Evolutionary conservation across 768 basidiomycete species (phyloP).

Genomic region (Trametes punicea): DNA sequence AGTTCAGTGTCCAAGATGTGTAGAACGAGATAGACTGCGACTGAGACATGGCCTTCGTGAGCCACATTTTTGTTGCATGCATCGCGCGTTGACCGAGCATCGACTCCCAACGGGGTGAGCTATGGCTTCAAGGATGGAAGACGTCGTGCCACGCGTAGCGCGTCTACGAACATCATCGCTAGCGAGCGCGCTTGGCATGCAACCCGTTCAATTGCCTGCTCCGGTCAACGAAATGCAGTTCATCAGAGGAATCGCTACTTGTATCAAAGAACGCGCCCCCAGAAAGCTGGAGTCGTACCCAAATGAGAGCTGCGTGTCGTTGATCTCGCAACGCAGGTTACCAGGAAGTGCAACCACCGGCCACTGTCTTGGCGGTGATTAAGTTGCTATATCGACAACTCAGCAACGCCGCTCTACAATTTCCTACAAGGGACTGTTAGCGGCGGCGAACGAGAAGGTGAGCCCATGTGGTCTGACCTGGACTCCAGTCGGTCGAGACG

Average conservation of each 20-base stretch:
- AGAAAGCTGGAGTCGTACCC: too few species aligned
- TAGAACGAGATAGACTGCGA: neutral
- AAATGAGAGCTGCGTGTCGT: too few species aligned
- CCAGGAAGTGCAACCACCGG: too few species aligned
- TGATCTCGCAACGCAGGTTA: too few species aligned
- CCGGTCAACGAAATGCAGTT: too few species aligned
- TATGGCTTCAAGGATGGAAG: neutral
- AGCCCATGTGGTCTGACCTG: neutral
- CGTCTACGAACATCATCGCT: neutral
- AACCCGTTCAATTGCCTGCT: neutral
- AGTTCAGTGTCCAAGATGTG: neutral
- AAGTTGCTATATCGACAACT: neutral
- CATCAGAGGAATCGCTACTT: too few species aligned
- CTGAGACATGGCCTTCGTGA: neutral
- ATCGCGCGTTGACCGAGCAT: neutral
- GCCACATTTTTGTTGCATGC: neutral
- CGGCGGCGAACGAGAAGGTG: neutral
- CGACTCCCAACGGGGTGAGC: too few species aligned
- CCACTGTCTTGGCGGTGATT: too few species aligned
- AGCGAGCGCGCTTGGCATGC: neutral
- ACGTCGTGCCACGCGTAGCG: neutral
- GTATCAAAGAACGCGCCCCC: too few species aligned
- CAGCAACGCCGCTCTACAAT: neutral
- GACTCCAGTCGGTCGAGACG: too few species aligned
- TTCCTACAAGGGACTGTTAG: too few species aligned